Conservation (phyloP, 306 rosid genomes). For the Prunus campanulata region DNA sequence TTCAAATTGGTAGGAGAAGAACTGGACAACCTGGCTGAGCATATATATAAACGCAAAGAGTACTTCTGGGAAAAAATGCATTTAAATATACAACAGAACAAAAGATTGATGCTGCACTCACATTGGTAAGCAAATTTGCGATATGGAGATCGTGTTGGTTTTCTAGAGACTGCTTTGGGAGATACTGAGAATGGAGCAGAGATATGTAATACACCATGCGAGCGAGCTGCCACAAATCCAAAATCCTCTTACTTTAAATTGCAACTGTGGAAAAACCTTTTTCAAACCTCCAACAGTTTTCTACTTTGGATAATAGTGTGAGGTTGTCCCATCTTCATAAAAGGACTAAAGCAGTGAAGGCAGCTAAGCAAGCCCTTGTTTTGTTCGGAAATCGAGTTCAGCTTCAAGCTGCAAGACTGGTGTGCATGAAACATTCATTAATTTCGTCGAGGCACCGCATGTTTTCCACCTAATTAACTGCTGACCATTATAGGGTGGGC, state of each 20-base stretch:
- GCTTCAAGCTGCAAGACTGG: background rate
- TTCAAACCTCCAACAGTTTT: background rate
- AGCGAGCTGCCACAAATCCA: background rate
- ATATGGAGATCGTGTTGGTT: background rate
- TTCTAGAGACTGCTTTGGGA: background rate
- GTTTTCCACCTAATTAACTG: background rate
- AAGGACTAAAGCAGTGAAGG: background rate
- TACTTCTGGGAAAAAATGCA: background rate
- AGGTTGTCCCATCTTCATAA: background rate
- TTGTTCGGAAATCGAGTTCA: background rate
- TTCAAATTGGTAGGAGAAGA: background rate
- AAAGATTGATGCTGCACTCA: background rate
- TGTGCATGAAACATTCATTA: background rate
- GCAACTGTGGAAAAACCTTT: background rate
- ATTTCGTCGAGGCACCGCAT: background rate
- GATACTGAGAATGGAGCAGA: too few species aligned
- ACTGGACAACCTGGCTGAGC: background rate
- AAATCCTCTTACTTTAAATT: background rate
- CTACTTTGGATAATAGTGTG: background rate
- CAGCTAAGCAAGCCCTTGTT: background rate
- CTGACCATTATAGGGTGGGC: background rate
- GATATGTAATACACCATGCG: background rate
- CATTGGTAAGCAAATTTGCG: background rate
- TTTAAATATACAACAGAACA: background rate
- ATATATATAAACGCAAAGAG: background rate